These are phyloP conservation scores for Helminthosporium solani DNA, from an alignment of 2,329 filamentous ascomycete species.

Conservation along the genomic window DNA sequence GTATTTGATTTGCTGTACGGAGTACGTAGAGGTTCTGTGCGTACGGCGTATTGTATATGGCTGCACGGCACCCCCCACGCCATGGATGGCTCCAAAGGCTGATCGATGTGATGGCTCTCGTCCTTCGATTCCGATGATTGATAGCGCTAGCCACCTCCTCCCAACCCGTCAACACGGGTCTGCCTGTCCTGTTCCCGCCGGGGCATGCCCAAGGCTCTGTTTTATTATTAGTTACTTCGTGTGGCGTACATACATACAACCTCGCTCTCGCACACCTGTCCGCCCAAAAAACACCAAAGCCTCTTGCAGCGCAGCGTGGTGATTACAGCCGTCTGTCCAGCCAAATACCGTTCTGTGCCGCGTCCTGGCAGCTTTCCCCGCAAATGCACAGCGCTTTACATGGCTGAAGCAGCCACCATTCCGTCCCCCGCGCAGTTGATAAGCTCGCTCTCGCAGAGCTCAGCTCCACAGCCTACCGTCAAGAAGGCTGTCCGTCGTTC, in stretches of 20 bases:
- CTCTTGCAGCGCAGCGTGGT: background rate
- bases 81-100: background rate
- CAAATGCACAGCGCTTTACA: conserved; percentile 24
- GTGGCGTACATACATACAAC: too few species aligned
- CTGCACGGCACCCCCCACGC: conserved; percentile 7
- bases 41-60: too few species aligned
- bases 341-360: conserved; percentile 5
- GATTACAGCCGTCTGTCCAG: too few species aligned
- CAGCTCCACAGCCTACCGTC: conserved; percentile 11
- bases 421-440: conserved; percentile 57
- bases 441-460: conserved; percentile 10
- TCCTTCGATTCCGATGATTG: background rate
- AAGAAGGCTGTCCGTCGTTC: conserved; percentile 31
- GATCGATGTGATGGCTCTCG: too few species aligned
- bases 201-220: conserved; percentile 20
- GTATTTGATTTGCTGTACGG: too few species aligned
- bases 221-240: too few species aligned
- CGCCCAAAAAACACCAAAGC: conserved; percentile 3
- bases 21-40: too few species aligned
- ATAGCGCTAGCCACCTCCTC: conserved; percentile 7
- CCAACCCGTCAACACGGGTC: conserved; percentile 2
- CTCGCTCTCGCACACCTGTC: conserved; percentile 8
- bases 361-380: conserved; percentile 15
- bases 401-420: conserved; percentile 60
- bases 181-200: background rate